These are phyloP conservation scores for Marasmius oreades DNA, from an alignment of 1,284 basidiomycete species.

Conservation along the genomic window DNA sequence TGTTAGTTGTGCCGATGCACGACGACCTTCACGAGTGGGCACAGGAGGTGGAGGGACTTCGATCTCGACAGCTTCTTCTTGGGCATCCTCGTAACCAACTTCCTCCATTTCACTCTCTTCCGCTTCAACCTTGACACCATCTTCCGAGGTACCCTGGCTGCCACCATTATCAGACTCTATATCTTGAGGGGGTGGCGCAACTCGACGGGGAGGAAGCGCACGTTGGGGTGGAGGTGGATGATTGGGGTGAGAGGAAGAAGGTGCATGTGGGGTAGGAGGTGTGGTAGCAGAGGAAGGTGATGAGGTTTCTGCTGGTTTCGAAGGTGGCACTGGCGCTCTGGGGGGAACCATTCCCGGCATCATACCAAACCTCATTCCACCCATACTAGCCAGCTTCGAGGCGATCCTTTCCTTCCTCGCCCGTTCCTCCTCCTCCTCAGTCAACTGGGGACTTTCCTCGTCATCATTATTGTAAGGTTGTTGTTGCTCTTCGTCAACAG, in stretches of 20 bases:
- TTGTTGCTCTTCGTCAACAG: constrained; percentile 21
- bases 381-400: constrained; percentile 66
- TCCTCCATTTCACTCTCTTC: constrained; percentile 71
- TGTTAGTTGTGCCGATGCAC: constrained; percentile 17
- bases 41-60: constrained; percentile 42
- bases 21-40: constrained; percentile 33
- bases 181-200: constrained; percentile 33
- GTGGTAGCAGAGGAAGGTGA: too few species aligned
- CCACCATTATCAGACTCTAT: constrained; percentile 39
- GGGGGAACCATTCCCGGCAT: constrained; percentile 40
- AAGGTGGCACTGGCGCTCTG: constrained; percentile 14
- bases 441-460: constrained; percentile 26
- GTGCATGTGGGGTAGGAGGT: too few species aligned
- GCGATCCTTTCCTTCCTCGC: constrained; percentile 69
- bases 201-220: constrained; percentile 25
- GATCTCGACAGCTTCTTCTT: constrained; percentile 41
- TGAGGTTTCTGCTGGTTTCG: too few species aligned
- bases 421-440: constrained; percentile 60
- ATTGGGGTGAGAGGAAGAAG: too few species aligned
- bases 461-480: constrained; percentile 24
- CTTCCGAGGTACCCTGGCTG: constrained; percentile 45
- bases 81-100: constrained; percentile 50
- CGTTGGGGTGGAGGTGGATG: constrained; percentile 10
- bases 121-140: constrained; percentile 57
- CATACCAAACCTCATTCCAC: constrained; percentile 77